phyloP scores from a whole-genome alignment of 305 asterid genomes.

The Solanum hybrid region DNA sequence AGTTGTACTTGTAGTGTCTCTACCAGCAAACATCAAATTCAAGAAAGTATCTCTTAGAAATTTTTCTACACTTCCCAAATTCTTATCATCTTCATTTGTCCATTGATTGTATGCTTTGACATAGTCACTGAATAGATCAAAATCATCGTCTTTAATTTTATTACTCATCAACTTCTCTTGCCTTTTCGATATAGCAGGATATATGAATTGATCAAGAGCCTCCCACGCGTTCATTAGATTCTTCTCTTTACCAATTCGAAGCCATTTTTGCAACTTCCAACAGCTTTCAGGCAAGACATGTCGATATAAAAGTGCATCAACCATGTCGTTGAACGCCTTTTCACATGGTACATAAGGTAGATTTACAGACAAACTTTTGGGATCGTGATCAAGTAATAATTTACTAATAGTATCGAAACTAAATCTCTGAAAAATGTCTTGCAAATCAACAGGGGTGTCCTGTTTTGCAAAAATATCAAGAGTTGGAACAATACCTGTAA shows the following conservation, averaged over 20 bases:
- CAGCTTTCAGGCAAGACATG: background rate
- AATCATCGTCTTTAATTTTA: background rate
- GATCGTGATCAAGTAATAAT: constrained; percentile 11
- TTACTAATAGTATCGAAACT: constrained; percentile 6
- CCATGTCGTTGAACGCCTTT: constrained; percentile 2
- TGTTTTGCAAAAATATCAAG: background rate
- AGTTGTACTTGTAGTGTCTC: constrained; percentile 20
- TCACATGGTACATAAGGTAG: constrained; percentile 4
- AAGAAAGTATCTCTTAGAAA: constrained; percentile 19
- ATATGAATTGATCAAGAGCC: constrained; percentile 6
- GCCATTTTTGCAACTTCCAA: constrained; percentile 19
- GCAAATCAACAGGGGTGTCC: constrained; percentile 2
- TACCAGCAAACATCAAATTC: constrained; percentile 22
- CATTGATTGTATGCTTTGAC: background rate
- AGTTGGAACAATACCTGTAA: background rate
- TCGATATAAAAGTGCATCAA: constrained; percentile 11
- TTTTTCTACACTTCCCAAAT: background rate
- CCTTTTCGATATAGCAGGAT: background rate
- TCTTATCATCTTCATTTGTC: background rate
- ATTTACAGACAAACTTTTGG: background rate
- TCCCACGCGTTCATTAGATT: constrained; percentile 4
- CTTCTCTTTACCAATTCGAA: constrained; percentile 13
- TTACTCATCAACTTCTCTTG: background rate
- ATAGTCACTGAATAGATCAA: background rate
- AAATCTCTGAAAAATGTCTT: constrained; percentile 13